Conservation (phyloP, 2,329 filamentous ascomycete genomes). For the Fusarium acutatum region DNA sequence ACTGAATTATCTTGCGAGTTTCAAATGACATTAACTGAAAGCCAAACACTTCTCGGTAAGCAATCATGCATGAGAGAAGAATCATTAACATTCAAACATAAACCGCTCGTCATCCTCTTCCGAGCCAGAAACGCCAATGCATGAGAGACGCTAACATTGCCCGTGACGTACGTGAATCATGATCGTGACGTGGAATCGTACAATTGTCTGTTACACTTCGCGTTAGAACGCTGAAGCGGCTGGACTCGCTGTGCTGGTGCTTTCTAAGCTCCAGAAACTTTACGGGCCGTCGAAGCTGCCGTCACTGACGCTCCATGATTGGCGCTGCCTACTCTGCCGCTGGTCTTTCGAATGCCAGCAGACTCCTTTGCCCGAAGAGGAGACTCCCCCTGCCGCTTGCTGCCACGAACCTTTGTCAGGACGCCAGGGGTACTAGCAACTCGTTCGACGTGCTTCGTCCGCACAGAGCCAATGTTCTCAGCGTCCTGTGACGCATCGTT, state of each 20-base stretch:
- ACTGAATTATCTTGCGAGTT: conserved; percentile 14
- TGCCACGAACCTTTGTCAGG: conserved; percentile 72
- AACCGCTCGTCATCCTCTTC: conserved; percentile 33
- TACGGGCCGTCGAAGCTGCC: conserved; percentile 58
- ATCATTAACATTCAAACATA: conserved; percentile 37
- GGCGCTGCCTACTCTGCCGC: conserved; percentile 70
- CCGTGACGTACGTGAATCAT: conserved; percentile 53
- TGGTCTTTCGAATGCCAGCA: conserved; percentile 70
- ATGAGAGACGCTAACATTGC: conserved; percentile 54
- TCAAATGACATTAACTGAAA: conserved; percentile 21
- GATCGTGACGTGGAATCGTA: conserved; percentile 50
- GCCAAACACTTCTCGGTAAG: conserved; percentile 18
- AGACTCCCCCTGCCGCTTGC: conserved; percentile 62
- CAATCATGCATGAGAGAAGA: conserved; percentile 31
- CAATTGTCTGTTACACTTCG: conserved; percentile 30
- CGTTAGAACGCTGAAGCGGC: conserved; percentile 25
- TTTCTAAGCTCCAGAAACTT: conserved; percentile 59
- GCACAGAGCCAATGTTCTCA: conserved; percentile 72
- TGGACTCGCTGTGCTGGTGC: conserved; percentile 31
- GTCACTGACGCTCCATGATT: conserved; percentile 54
- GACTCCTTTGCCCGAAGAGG: conserved; percentile 61
- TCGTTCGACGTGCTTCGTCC: conserved; percentile 67
- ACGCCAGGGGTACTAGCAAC: conserved; percentile 63
- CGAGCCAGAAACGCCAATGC: conserved; percentile 52
- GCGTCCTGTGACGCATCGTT: conserved; percentile 75